Base-by-base conservation (phyloP, 768 basidiomycete species). In the Strobilomyces echinocephalus region DNA sequence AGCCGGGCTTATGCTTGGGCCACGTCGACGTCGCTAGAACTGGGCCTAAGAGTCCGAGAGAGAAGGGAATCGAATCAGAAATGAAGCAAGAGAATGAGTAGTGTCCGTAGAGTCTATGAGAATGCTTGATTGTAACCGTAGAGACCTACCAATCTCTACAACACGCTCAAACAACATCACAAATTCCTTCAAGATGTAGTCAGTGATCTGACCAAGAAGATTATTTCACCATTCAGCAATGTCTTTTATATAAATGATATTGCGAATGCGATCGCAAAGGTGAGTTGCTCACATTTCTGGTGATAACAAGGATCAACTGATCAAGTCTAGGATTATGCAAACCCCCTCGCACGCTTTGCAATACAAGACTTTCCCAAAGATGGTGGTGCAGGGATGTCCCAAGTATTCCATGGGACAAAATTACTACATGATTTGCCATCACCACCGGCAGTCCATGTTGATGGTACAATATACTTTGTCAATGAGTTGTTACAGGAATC, bases 341-440 rank as follows among this genome's bases (percentile, higher is more conserved):
- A 39, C 10, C 38, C 38, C 4, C n/a, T 39, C 6, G 20, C 38
- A 10, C 20, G 52, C 31, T 5, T 28, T 15, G 20, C 46, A 16
- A 48, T 53, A 46, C 46, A 53, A 42, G 52, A 42, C 9, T 53
- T 16, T 30, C 46, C 52, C 28, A 33, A 53, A 11, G 46, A 53
- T 21, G 40, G 39, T 7, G 28, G 38, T 3, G 16, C 5, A 0
- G 8, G 31, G 1, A 47, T 47, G 46, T 47, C 46, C 10, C 46
- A 53, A 43, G 52, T 53, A 3, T 33, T 31, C 24, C 30, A 53
- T 43, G 46, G 52, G 7, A 4, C 10, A 4, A 53, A 53, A 15
- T 6, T 53, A 40, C 39, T 53, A 4, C 12, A 2, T 16, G 31
- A 42, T 2, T 5, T 16, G 8, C 44, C 35, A n/a, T 20, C 38